Conservation (phyloP, 129 eudicot species). For the Artemisia annua region DNA sequence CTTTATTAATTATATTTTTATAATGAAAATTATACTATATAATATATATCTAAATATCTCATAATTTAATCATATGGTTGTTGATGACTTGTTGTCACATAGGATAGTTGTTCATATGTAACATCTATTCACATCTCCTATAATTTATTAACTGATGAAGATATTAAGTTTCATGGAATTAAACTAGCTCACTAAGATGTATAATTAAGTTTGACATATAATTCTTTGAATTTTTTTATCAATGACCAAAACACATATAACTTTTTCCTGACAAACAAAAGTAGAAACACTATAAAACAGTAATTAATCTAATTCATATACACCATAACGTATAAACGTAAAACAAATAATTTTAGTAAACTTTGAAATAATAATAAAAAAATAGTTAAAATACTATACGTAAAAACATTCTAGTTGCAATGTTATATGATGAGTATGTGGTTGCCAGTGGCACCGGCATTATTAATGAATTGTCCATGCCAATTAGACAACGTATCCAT, state of each 20-base stretch:
- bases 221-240: background rate
- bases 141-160: background rate
- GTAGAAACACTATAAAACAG: background rate
- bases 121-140: conserved; percentile 7
- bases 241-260: background rate
- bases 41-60: background rate
- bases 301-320: background rate
- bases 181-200: background rate
- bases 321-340: no score
- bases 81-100: background rate
- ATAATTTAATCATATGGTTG: conserved; percentile 4
- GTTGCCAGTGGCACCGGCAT: conserved; percentile 14
- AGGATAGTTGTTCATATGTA: conserved; percentile 17
- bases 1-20: conserved; percentile 2
- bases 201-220: background rate
- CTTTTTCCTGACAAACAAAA: background rate
- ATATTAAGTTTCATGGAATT: background rate
- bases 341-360: no score
- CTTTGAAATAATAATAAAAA: no score
- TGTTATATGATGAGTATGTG: background rate
- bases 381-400: no score
- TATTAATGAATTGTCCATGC: conserved; percentile 5
- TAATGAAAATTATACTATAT: conserved; percentile 11
- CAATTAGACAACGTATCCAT: conserved; percentile 38
- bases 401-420: no score